Conservation (phyloP, 2,329 filamentous ascomycete genomes). For the Xylaria sp. region DNA sequence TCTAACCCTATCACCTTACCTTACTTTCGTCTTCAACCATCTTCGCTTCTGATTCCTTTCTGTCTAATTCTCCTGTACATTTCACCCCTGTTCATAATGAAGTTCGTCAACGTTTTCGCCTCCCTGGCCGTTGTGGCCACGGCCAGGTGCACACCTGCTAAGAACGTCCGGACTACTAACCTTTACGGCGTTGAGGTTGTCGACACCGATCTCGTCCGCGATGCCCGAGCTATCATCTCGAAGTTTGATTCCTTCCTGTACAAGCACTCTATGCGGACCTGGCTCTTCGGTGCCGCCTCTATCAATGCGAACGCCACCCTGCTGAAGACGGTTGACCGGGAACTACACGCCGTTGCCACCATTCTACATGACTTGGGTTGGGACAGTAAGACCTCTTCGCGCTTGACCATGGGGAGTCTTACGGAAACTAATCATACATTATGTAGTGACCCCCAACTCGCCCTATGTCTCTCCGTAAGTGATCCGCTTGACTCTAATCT, state of each 20-base stretch:
- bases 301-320: conserved; percentile 36
- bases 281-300: conserved; percentile 35
- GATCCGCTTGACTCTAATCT: no score
- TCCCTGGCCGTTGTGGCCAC: conserved; percentile 21
- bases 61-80: conserved; percentile 19
- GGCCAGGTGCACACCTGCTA: conserved; percentile 18
- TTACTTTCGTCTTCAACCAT: not conserved
- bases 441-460: conserved; percentile 34
- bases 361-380: conserved; percentile 37
- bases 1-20: conserved; percentile 13
- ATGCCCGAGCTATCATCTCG: conserved; percentile 31
- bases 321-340: conserved; percentile 24
- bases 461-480: conserved; percentile 34
- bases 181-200: conserved; percentile 35
- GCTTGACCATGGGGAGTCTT: not conserved
- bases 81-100: conserved; percentile 28
- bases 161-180: conserved; percentile 24
- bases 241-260: conserved; percentile 33
- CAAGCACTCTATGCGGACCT: conserved; percentile 34
- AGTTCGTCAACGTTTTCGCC: conserved; percentile 22
- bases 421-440: conserved; percentile 19
- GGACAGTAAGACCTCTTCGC: conserved; percentile 32
- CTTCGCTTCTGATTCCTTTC: not conserved
- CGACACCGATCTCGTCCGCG: conserved; percentile 36
- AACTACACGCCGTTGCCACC: conserved; percentile 34